Base-by-base conservation (phyloP, 176 grass and related monocot genomes). In the Bonia amplexicaulis region DNA sequence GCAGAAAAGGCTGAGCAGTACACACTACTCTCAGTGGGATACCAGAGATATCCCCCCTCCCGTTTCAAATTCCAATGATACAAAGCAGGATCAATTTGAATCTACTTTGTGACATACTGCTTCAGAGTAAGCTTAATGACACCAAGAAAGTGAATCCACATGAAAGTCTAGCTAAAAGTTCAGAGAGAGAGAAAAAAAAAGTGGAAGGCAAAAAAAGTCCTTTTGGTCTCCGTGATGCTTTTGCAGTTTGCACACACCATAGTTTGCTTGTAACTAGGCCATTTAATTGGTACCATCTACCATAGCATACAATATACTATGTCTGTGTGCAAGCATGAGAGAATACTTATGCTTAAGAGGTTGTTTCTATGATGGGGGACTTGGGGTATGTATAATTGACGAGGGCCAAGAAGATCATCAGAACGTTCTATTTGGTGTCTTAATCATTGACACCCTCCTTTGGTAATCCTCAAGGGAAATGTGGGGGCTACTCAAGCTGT, bases 71-170 rank as follows among this genome's bases (percentile, higher is more conserved):
- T 88, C 86, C 44, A 52, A 65, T 37, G 85, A 71, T 87, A 26
- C 53, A 84, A 87, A 84, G 69, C 69, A 44, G 89, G 52, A 87
- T 87, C 89, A 47, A 84, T 83, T 84, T 84, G 89, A 80, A 84
- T 76, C 80, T 62, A 44, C 89, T 80, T 80, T 80, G 80, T 68
- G 85, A 87, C 80, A 49, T 68, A 81, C 83, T 65, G 64, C 16
- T 77, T 84, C 42, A 80, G 74, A 67, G 61, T 41, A 74, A 75
- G 29, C 53, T 77, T 66, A 76, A 17, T 68, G 71, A 84, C 62
- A 85, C 66, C 26, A 51, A 20, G 72, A 85, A 85, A 91, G 78
- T 51, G 85, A 85, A 67, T 69, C 78, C 82, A 78, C 67, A 77
- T 72, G 73, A 59, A 77, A 60, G 73, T 53, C 47, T 81, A 47